Evolutionary conservation across 805 yeast genomes (phyloP).

Genomic region (Metschnikowia drakensbergensis): DNA sequence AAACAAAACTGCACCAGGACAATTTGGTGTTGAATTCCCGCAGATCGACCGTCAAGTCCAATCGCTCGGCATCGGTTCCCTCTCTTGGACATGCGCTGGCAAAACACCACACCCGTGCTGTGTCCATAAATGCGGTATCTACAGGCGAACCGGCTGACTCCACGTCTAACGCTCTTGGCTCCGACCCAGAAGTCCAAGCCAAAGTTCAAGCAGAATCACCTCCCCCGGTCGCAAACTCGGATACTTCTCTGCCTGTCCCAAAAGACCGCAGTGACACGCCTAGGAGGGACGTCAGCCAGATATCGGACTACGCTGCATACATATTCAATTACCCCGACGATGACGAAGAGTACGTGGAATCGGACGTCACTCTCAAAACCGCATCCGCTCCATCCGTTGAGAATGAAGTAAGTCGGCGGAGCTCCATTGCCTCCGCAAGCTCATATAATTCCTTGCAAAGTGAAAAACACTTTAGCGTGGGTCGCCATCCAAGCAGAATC

Average conservation of each 20-base stretch:
- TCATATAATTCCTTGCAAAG: conserved; percentile 33
- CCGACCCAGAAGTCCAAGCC: no score
- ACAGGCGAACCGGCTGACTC: background rate
- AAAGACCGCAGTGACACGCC: background rate
- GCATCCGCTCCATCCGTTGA: background rate
- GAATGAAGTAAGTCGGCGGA: background rate
- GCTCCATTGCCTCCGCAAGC: conserved; percentile 13
- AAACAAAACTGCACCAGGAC: background rate
- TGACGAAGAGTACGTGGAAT: background rate
- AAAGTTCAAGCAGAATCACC: no score
- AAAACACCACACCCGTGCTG: conserved; percentile 7
- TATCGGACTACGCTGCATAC: conserved; percentile 18
- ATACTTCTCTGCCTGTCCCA: background rate
- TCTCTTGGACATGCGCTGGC: conserved; percentile 11
- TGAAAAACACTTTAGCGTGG: conserved; percentile 20
- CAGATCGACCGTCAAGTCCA: conserved; percentile 30
- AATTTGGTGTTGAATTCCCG: conserved; percentile 25
- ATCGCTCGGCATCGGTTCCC: conserved; percentile 37
- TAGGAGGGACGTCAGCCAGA: conserved; percentile 5
- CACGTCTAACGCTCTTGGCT: background rate
- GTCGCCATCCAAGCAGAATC: conserved; percentile 11
- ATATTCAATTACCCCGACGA: conserved; percentile 6
- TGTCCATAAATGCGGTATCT: conserved; percentile 12
- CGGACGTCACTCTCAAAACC: background rate
- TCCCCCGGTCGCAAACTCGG: no score